These are phyloP conservation scores for Macadamia integrifolia DNA, from an alignment of 164 flowering plant genomes.

Conservation along the genomic window DNA sequence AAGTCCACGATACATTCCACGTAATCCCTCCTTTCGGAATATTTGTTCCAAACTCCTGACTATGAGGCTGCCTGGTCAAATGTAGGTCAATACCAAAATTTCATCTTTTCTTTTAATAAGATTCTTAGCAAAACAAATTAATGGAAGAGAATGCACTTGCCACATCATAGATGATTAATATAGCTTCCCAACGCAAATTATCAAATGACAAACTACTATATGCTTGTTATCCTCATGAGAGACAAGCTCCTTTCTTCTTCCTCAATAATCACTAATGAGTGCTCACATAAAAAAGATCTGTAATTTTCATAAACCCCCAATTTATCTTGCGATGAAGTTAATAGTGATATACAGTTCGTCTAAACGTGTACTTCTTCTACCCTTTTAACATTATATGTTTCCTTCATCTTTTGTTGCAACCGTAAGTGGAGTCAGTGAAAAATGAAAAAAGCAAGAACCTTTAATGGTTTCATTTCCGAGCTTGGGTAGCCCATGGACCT, in stretches of 20 bases:
- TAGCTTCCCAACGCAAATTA: not conserved
- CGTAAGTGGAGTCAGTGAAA: not conserved
- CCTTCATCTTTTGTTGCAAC: no score
- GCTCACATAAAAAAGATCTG: no score
- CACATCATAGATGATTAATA: not conserved
- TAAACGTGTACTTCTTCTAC: no score
- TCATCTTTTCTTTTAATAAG: not conserved
- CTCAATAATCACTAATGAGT: no score
- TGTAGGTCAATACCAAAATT: not conserved
- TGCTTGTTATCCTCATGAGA: not conserved
- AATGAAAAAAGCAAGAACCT: conserved; percentile 34
- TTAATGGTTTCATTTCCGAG: conserved; percentile 40
- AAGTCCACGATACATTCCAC: conserved; percentile 96
- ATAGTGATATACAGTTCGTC: no score
- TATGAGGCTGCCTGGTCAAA: conserved; percentile 48
- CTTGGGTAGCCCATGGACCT: conserved; percentile 80
- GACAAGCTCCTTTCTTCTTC: not conserved
- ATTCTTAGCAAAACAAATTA: not conserved
- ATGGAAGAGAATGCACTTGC: not conserved
- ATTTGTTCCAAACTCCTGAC: conserved; percentile 80
- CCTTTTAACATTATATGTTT: no score
- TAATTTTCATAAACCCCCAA: no score
- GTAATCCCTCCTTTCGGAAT: conserved; percentile 72
- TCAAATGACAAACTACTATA: not conserved
- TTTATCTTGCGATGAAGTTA: no score